Evolutionary conservation across 108 stramenopile species (phyloP).

Genomic region (Pinguiococcus pyrenoidosus): DNA sequence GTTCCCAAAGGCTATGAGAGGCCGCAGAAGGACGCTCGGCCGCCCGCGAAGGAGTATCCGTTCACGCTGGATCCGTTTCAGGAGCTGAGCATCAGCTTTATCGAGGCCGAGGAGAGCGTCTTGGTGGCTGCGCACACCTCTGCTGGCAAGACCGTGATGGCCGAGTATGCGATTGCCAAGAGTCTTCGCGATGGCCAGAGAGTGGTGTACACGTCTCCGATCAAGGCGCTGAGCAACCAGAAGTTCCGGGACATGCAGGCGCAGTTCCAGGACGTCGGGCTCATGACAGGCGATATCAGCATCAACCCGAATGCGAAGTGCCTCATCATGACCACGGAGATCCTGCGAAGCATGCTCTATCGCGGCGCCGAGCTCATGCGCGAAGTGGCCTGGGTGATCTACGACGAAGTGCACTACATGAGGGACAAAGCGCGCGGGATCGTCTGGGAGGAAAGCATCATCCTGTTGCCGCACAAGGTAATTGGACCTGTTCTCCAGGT

Average conservation of each 20-base stretch:
- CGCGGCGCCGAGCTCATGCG: conserved; percentile 93
- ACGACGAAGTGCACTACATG: conserved; percentile 99
- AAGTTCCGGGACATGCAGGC: conserved; percentile 94
- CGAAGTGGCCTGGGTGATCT: conserved; percentile 95
- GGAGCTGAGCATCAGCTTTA: conserved; percentile 64
- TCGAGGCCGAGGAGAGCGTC: conserved; percentile 84
- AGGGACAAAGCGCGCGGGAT: conserved; percentile 77
- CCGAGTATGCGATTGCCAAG: conserved; percentile 89
- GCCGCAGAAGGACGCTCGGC: no score
- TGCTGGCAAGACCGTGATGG: conserved; percentile 65
- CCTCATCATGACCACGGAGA: conserved; percentile 98
- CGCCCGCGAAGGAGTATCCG: conserved; percentile 75
- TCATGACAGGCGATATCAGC: conserved; percentile 98
- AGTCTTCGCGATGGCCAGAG: conserved; percentile 71
- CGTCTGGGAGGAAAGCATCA: conserved; percentile 91
- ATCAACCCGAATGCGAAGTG: conserved; percentile 87
- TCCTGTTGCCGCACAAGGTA: conserved; percentile 57
- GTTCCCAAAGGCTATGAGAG: no score
- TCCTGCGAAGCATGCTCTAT: conserved; percentile 93
- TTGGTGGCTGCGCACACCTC: conserved; percentile 40
- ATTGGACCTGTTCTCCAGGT: neutral
- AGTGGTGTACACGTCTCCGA: conserved; percentile 96
- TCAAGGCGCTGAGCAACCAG: conserved; percentile 96
- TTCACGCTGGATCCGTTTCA: conserved; percentile 96
- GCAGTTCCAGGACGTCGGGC: conserved; percentile 78